These are phyloP conservation scores for Alternaria panax DNA, from an alignment of 2,329 filamentous ascomycete species.

Conservation along the genomic window DNA sequence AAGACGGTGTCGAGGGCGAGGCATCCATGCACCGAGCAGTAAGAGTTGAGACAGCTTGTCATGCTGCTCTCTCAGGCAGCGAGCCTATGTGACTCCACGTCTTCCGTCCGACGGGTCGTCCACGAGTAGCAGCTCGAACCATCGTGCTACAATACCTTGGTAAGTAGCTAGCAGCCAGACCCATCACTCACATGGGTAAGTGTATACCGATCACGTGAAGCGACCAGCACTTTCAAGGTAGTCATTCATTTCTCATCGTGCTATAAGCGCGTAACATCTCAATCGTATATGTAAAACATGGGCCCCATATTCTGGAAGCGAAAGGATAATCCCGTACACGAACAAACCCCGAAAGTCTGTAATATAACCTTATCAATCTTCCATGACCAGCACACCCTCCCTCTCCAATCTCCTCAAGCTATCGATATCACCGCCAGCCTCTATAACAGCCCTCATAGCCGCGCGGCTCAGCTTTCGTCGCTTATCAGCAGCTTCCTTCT, in stretches of 20 bases:
- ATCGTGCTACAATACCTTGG: neutral
- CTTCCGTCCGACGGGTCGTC: neutral
- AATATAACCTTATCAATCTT: constrained; percentile 5
- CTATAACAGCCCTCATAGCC: constrained; percentile 71
- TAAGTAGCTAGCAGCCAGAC: neutral
- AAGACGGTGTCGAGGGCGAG: neutral
- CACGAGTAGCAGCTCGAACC: neutral
- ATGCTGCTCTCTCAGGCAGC: neutral
- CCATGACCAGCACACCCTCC: constrained; percentile 49
- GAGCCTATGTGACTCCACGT: neutral
- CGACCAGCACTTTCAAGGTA: neutral
- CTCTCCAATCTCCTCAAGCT: constrained; percentile 53
- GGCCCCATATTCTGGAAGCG: neutral
- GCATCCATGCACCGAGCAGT: neutral
- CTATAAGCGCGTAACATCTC: constrained; percentile 24
- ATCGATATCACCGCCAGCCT: constrained; percentile 71
- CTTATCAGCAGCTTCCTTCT: constrained; percentile 85
- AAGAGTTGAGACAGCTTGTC: neutral
- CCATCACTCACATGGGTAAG: neutral
- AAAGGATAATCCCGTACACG: neutral
- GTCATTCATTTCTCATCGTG: constrained; percentile 7
- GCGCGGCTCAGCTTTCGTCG: constrained; percentile 72
- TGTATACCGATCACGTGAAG: neutral
- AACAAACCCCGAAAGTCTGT: neutral
- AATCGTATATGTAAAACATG: constrained; percentile 2